Evolutionary conservation across 768 basidiomycete species (phyloP), one percentile per base, ranked within the genome.

Genomic region (Galerina sulciceps): DNA sequence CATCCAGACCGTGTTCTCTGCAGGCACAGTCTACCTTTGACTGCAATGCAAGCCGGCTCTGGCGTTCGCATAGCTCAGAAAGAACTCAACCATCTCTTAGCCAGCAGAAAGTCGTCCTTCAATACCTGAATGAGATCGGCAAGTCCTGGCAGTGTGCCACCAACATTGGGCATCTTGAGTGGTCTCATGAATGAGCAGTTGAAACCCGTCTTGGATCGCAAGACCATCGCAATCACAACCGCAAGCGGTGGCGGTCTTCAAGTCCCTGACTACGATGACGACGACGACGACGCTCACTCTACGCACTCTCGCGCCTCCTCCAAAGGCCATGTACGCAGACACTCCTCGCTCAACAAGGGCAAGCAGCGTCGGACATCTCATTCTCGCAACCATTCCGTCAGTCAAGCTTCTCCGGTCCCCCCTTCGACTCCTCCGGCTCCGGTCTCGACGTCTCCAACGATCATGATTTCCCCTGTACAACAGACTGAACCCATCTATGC

Each of bases 1-100:
- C 40, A 76, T 83, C 17, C 86, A 88, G 67, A 77, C 81, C 35
- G 72, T 81, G 17, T 88, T 86, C 71, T 81, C 82, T 4, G 84
- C 85, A 1, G 86, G 85, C 14, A 87, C 84, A 4, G 77, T 85
- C 8, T 85, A 79, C 63, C 77, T 87, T 14, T 86, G 40, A 75
- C 76, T 17, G 82, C 83, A 15, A 79, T 84, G 56, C 81, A 84
- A 66, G 82, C 84, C 1, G 76, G 76, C n/a, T 77, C 79, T 23
- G 75, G 78, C 22, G 67, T 77, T 5, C 80, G 83, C 3, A 71
- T 81, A 2, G 83, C 81, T 0, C 71, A 77, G 53, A 80, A 81
- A 58, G 76, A 82, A 2, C 75, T 84, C 22, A 72, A 75, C 6
- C 73, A 77, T 75, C 81, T 4, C 66, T 80, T 41, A 64, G 73